Conservation (phyloP, 2,329 filamentous ascomycete genomes). For the Phialocephala subalpina region DNA sequence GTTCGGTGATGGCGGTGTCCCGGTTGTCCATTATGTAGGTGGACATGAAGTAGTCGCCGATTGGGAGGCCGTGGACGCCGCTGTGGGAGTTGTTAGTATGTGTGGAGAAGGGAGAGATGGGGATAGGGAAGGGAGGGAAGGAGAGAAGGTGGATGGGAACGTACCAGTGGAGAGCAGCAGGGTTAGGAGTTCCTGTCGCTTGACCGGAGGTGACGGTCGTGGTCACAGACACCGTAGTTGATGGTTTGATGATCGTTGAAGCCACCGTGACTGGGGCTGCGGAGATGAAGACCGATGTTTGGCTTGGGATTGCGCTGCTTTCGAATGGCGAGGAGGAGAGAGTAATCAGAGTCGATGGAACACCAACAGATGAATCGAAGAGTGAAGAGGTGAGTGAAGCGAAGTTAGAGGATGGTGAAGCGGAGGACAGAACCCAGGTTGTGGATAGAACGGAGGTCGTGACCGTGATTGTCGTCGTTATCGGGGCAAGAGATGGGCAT, state of each 20-base stretch:
- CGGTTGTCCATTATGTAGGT: conserved; percentile 48
- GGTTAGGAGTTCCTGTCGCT: conserved; percentile 44
- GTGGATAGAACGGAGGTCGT: background rate
- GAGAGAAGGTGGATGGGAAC: no score
- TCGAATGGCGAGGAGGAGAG: no score
- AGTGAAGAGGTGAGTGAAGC: background rate
- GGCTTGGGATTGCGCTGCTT: no score
- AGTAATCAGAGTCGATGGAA: no score
- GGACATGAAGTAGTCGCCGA: conserved; percentile 49
- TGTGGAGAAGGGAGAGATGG: no score
- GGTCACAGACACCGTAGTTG: background rate
- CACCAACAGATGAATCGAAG: no score
- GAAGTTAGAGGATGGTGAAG: background rate
- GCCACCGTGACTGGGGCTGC: no score
- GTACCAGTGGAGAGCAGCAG: conserved; percentile 45
- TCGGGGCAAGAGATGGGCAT: background rate
- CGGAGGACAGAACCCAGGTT: background rate
- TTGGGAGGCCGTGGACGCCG: conserved; percentile 48
- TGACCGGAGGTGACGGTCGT: conserved; percentile 31
- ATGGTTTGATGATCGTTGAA: no score
- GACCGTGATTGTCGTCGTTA: background rate
- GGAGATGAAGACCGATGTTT: no score
- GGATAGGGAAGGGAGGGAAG: no score
- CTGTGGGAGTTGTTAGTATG: no score
- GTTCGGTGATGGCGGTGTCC: conserved; percentile 46